phyloP scores from a whole-genome alignment of 2,329 filamentous ascomycete genomes.

The Sporothrix sp. region DNA sequence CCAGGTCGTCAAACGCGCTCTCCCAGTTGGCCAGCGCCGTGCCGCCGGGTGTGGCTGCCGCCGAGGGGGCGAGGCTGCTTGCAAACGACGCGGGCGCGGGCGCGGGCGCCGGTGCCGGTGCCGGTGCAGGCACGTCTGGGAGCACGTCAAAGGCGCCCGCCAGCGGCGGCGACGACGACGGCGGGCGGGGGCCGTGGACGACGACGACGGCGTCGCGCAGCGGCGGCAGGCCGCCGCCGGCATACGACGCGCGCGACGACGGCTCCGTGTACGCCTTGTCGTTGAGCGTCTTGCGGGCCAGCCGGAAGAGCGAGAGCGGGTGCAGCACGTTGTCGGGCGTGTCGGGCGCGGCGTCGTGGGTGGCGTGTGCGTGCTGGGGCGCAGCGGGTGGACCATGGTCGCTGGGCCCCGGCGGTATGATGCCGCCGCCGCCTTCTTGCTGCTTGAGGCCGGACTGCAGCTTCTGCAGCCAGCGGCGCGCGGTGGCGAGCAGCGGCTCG shows the following conservation, averaged over 20 bases:
- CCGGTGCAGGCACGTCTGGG: too few relatives aligned
- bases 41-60: not conserved
- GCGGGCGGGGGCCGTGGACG: not conserved
- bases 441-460: conserved; percentile 20
- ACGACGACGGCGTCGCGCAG: not conserved
- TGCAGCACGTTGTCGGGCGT: conserved; percentile 9
- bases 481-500: conserved; percentile 30
- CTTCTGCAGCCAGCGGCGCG: conserved; percentile 31
- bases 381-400: too few relatives aligned
- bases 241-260: conserved; percentile 1
- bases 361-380: too few relatives aligned
- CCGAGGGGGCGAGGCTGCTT: not conserved
- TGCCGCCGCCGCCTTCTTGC: not conserved
- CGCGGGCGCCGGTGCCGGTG: not conserved
- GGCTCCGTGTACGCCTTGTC: conserved; percentile 3
- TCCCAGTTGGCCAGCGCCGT: not conserved
- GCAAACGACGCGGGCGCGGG: not conserved
- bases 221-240: conserved; percentile 3
- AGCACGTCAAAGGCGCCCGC: not conserved
- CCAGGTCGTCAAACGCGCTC: conserved; percentile 2
- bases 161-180: not conserved
- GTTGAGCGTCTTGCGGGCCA: conserved; percentile 8
- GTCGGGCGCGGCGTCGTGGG: not conserved
- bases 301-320: conserved; percentile 8
- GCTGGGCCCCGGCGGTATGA: too few relatives aligned